These are phyloP conservation scores for Ramalina intermedia DNA, from an alignment of 495 filamentous ascomycete species.

Conservation along the genomic window DNA sequence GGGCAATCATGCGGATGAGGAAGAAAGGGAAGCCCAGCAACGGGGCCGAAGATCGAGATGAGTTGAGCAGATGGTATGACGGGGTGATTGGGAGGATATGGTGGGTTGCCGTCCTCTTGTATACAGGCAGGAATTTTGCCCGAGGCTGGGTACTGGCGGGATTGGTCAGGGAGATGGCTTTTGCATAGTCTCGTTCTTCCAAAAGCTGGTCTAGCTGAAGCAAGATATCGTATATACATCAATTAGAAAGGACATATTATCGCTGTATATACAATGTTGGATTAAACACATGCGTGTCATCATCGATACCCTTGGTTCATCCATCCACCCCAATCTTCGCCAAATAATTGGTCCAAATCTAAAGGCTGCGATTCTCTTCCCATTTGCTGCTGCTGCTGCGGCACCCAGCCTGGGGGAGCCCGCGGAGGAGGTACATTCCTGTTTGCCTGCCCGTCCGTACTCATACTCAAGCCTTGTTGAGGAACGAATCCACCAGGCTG, in stretches of 20 bases:
- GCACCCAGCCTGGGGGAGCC: neutral
- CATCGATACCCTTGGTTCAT: slow-evolving; percentile 12
- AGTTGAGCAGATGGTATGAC: slow-evolving; percentile 13
- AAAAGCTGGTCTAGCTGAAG: too few species aligned
- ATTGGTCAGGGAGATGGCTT: slow-evolving; percentile 15
- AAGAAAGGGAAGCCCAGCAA: neutral
- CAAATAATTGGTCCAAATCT: slow-evolving; percentile 13
- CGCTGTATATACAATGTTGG: slow-evolving; percentile 1
- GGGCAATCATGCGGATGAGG: neutral
- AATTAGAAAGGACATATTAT: too few species aligned
- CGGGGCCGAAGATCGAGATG: neutral
- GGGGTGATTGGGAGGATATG: slow-evolving; percentile 10
- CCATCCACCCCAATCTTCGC: slow-evolving; percentile 18
- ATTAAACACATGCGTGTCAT: slow-evolving; percentile 12
- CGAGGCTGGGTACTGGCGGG: slow-evolving; percentile 16
- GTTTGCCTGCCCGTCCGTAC: neutral
- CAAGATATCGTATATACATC: too few species aligned
- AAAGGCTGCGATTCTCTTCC: slow-evolving; percentile 2
- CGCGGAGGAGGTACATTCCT: neutral
- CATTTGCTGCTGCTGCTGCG: slow-evolving; percentile 4
- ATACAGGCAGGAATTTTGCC: slow-evolving; percentile 13
- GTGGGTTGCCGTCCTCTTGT: slow-evolving; percentile 13
- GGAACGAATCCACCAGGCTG: neutral
- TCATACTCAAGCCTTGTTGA: neutral
- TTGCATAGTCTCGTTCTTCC: neutral